Percentiles rank a stretch among this genome's conserved stretches.
phyloP scores from a whole-genome alignment of 805 yeast genomes.

The Saturnispora bothae region DNA sequence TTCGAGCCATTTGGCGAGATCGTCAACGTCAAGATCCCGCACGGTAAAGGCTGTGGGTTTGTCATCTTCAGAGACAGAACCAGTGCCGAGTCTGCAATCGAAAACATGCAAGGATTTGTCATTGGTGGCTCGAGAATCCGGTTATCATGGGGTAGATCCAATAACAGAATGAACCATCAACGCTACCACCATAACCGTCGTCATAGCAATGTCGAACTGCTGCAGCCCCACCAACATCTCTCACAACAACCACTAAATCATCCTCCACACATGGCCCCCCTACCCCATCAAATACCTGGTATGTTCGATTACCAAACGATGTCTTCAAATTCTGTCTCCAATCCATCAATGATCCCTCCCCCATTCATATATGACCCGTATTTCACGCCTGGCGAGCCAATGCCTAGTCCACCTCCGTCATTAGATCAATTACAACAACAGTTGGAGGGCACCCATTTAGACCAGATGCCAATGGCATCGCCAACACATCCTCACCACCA shows the following conservation, averaged over 20 bases:
- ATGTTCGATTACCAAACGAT: background rate
- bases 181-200: too few species aligned
- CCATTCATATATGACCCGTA: background rate
- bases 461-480: background rate
- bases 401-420: slow-evolving; percentile 10
- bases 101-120: slow-evolving; percentile 68
- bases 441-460: background rate
- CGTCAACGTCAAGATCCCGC: slow-evolving; percentile 61
- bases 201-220: too few species aligned
- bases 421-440: slow-evolving; percentile 4
- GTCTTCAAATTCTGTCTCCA: slow-evolving; percentile 6
- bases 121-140: slow-evolving; percentile 68
- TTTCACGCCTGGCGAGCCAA: slow-evolving; percentile 5
- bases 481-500: too few species aligned
- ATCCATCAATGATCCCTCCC: slow-evolving; percentile 1
- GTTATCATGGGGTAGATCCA: slow-evolving; percentile 64
- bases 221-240: slow-evolving; percentile 9
- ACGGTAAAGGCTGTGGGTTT: slow-evolving; percentile 74
- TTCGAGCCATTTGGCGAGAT: slow-evolving; percentile 71
- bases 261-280: slow-evolving; percentile 1
- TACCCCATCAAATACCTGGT: background rate
- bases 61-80: slow-evolving; percentile 55
- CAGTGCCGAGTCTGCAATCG: slow-evolving; percentile 70
- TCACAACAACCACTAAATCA: slow-evolving; percentile 6
- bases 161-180: slow-evolving; percentile 16